Evolutionary conservation across 495 filamentous ascomycete species (phyloP).

Genomic region (Neohortaea acidophila): DNA sequence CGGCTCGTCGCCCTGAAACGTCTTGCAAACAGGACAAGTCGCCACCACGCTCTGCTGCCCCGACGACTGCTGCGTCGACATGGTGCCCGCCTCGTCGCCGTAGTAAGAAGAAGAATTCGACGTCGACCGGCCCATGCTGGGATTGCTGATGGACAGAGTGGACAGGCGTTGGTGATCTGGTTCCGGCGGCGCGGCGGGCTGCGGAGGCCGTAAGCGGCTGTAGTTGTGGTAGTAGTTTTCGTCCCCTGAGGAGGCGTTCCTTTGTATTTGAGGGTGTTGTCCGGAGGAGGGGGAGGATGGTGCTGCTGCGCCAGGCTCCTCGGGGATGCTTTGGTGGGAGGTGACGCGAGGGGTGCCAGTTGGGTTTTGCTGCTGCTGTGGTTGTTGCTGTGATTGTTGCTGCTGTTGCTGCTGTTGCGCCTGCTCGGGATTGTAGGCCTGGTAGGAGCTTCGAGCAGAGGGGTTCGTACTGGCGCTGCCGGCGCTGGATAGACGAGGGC

Average conservation of each 20-base stretch:
- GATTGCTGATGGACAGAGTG: conserved; percentile 5
- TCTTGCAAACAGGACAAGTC: conserved; percentile 11
- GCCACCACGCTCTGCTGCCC: not conserved
- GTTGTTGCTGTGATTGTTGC: not conserved
- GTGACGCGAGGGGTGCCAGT: not conserved
- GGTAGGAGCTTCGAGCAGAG: not conserved
- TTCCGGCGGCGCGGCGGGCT: not conserved
- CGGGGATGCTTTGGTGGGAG: not conserved
- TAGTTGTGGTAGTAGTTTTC: conserved; percentile 2
- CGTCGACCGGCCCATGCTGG: not conserved
- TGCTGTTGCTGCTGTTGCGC: not conserved
- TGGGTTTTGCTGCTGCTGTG: not conserved
- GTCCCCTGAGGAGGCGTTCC: not conserved
- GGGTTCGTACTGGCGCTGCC: not conserved
- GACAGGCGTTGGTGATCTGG: conserved; percentile 8
- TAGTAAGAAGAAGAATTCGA: not conserved
- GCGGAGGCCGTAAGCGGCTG: not conserved
- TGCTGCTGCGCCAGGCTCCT: not conserved
- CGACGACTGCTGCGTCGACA: not conserved
- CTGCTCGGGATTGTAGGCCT: not conserved
- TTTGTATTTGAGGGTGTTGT: not conserved
- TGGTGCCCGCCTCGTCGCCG: not conserved
- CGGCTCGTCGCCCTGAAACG: conserved; percentile 12
- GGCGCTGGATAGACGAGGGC: not conserved
- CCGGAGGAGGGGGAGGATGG: not conserved